These are phyloP conservation scores for Angomonas deanei DNA, from an alignment of 208 protist genomes.

Conservation along the genomic window DNA sequence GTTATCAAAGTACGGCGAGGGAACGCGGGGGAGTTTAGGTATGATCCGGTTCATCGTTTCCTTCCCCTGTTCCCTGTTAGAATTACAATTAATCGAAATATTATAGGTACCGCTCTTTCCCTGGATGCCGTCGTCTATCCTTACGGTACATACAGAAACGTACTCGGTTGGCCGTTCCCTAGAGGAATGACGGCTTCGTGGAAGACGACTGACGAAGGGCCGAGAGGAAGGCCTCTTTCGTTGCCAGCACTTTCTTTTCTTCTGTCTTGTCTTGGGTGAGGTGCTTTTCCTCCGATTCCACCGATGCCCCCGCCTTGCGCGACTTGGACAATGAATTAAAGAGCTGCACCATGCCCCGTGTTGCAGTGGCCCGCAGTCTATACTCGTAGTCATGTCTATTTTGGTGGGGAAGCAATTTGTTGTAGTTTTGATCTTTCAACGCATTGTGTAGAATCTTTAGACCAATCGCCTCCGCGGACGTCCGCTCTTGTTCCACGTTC, in stretches of 20 bases:
- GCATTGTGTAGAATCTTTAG: constrained; percentile 69
- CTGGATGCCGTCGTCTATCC: too few species aligned
- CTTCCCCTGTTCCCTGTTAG: too few species aligned
- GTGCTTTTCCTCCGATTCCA: constrained; percentile 37
- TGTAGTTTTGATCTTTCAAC: constrained; percentile 73
- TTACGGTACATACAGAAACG: background rate
- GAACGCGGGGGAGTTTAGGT: too few species aligned
- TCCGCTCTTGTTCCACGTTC: background rate
- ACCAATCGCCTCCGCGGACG: constrained; percentile 49
- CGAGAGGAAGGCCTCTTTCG: constrained; percentile 73
- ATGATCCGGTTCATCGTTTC: too few species aligned
- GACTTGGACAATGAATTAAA: constrained; percentile 83
- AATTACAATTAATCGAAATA: too few species aligned
- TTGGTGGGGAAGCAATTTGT: constrained; percentile 66
- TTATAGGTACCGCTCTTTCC: too few species aligned
- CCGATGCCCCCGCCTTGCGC: constrained; percentile 51
- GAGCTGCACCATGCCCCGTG: constrained; percentile 77
- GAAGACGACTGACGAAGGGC: constrained; percentile 52
- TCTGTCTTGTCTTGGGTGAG: constrained; percentile 66
- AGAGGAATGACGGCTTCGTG: constrained; percentile 13
- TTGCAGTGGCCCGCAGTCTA: constrained; percentile 72
- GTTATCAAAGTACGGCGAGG: too few species aligned
- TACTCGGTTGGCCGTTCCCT: background rate
- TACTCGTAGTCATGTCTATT: constrained; percentile 87
- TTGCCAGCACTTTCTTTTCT: constrained; percentile 72